A percentile compares a stretch with the other conserved stretches of the same genome.
Conservation (phyloP, 371 early-diverging fungal species). For the Phascolomyces articulosus region DNA sequence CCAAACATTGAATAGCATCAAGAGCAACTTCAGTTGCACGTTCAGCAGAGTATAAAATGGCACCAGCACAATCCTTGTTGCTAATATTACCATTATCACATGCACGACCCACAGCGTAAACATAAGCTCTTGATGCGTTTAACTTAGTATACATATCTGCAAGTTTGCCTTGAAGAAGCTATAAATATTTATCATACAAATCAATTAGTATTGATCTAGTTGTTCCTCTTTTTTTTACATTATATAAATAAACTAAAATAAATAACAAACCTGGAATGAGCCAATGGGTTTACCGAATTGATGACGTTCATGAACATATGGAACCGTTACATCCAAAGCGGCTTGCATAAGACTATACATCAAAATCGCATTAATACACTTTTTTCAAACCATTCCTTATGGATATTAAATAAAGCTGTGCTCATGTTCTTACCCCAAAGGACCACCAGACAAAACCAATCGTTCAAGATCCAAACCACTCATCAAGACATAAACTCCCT, state of each 20-base stretch:
- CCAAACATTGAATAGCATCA: constrained; percentile 95
- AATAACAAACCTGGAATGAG: constrained; percentile 77
- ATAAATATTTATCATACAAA: constrained; percentile 1
- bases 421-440: constrained; percentile 82
- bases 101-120: constrained; percentile 91
- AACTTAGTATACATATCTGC: constrained; percentile 98
- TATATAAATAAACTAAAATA: too few relatives aligned
- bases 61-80: constrained; percentile 96
- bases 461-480: constrained; percentile 94
- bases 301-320: constrained; percentile 88
- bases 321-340: constrained; percentile 81
- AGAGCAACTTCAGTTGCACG: constrained; percentile 94
- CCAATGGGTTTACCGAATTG: constrained; percentile 91
- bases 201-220: neutral
- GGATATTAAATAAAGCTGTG: too few relatives aligned
- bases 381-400: too few relatives aligned
- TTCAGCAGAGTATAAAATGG: constrained; percentile 94
- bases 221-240: constrained; percentile 1
- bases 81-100: constrained; percentile 81
- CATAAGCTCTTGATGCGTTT: constrained; percentile 89
- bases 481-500: constrained; percentile 98
- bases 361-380: too few relatives aligned
- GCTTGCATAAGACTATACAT: constrained; percentile 86
- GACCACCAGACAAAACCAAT: constrained; percentile 93
- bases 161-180: constrained; percentile 91